Evolutionary conservation across 352 stramenopile species (phyloP), one percentile per base, ranked within the genome.

Genomic region (Albugo candida): DNA sequence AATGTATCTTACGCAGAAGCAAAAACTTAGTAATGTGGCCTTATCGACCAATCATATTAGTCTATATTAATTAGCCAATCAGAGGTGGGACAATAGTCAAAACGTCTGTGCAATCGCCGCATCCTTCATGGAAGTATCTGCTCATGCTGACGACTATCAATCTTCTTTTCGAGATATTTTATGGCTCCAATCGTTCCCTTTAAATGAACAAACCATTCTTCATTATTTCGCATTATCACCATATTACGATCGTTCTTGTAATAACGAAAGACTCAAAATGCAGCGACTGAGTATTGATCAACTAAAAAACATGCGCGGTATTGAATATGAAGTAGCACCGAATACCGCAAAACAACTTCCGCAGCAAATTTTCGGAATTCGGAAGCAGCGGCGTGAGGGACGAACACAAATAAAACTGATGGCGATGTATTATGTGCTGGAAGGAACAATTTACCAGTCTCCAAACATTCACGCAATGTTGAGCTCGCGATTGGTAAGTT

Each of bases 231-330:
- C 78, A 47, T 61, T 86, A 38, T 89, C 75, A 16, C 78, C 74
- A 16, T 93, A 88, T 53, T 93, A 93, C 66, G 78, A 92, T 55
- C 78, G 73, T 19, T 83, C 64, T 48, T 93, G 76, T 52, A 92
- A 92, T 68, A 93, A 93, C 51, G 81, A 91, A 64, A 73, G 79
- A 8, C 64, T 93, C 44, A 88, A 88, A 64, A 91, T 91, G 81
- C 81, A 93, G 66, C 75, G 78, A 1, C 64, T 88, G 11, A 75
- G 70, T 3, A 60, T 88, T 19, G 81, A 93, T 49, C 72, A 91
- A 62, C 67, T 93, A 53, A 83, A 83, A 49, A 86, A 80, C 52
- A 77, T 93, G 65, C 71, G 70, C 39, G 81, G 81, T 51, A 61
- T 93, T 67, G 76, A 93, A 64, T 93, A 92, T 65, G 72, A 87